Percentiles rank a stretch among this genome's conserved stretches.
Conservation (phyloP, 768 basidiomycete genomes). For the Obba rivulosa region DNA sequence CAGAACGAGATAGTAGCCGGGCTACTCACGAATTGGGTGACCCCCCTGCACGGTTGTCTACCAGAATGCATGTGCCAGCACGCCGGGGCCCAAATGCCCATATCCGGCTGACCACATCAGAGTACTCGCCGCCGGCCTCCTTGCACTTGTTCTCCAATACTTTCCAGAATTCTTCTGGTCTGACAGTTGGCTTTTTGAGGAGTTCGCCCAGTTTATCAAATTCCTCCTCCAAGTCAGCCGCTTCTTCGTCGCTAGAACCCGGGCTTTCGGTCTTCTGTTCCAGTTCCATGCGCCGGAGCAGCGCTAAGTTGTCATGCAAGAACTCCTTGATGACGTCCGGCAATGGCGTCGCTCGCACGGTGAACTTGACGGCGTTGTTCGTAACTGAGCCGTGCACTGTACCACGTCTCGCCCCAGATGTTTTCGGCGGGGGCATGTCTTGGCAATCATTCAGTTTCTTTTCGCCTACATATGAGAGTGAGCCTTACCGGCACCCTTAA, state of each 20-base stretch:
- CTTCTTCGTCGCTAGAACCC: not conserved
- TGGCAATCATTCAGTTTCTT: slow-evolving; percentile 3
- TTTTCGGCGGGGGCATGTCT: slow-evolving; percentile 90
- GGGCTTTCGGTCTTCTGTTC: slow-evolving; percentile 21
- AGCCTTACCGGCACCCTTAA: slow-evolving; percentile 63
- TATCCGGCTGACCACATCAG: slow-evolving; percentile 57
- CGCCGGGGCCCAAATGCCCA: slow-evolving; percentile 93
- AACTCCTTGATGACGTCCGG: slow-evolving; percentile 71
- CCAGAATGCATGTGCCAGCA: slow-evolving; percentile 79
- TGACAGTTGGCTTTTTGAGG: slow-evolving; percentile 56
- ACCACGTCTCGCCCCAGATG: slow-evolving; percentile 63
- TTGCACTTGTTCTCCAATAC: slow-evolving; percentile 57
- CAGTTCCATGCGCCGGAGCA: slow-evolving; percentile 58
- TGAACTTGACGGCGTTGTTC: slow-evolving; percentile 72
- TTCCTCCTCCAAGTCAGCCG: slow-evolving; percentile 28
- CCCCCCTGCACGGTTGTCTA: slow-evolving; percentile 59
- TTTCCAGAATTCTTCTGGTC: slow-evolving; percentile 77
- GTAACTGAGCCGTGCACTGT: slow-evolving; percentile 68
- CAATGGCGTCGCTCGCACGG: slow-evolving; percentile 77
- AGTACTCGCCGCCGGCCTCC: slow-evolving; percentile 77
- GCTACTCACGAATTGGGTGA: slow-evolving; percentile 50
- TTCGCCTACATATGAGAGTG: not conserved
- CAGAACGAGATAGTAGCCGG: not conserved
- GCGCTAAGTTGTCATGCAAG: slow-evolving; percentile 63
- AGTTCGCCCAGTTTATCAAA: slow-evolving; percentile 52